These are phyloP conservation scores for Dimocarpus longan DNA, from an alignment of 345 rosid genomes.

Conservation along the genomic window DNA sequence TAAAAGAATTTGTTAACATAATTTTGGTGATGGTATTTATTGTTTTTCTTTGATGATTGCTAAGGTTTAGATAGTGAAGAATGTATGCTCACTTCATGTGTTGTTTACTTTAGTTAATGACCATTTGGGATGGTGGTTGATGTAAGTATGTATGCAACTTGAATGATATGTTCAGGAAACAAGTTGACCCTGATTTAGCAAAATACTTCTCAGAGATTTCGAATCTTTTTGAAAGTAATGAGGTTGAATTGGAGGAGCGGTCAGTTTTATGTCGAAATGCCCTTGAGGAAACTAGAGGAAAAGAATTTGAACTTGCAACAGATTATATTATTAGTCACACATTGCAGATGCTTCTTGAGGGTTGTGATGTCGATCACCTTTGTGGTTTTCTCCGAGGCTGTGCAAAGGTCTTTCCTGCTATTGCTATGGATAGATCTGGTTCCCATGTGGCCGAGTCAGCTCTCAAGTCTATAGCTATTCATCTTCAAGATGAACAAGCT, in stretches of 20 bases:
- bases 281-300: slow-evolving; percentile 83
- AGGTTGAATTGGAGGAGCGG: slow-evolving; percentile 76
- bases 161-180: slow-evolving; percentile 54
- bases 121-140: not conserved
- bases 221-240: slow-evolving; percentile 74
- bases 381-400: slow-evolving; percentile 73
- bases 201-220: slow-evolving; percentile 85
- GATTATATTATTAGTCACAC: slow-evolving; percentile 89
- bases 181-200: slow-evolving; percentile 78
- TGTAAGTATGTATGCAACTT: slow-evolving; percentile 1
- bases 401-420: slow-evolving; percentile 64
- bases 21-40: not conserved
- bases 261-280: slow-evolving; percentile 73
- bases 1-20: slow-evolving; percentile 20
- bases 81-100: not conserved
- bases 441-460: slow-evolving; percentile 97
- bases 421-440: slow-evolving; percentile 93
- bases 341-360: slow-evolving; percentile 81
- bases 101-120: not conserved
- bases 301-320: slow-evolving; percentile 82
- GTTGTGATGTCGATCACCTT: slow-evolving; percentile 80
- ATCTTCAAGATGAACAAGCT: slow-evolving; percentile 70
- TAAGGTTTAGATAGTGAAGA: not conserved
- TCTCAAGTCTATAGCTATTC: slow-evolving; percentile 71
- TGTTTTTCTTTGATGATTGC: not conserved